phyloP scores from a whole-genome alignment of 116 monocot species.

The Posidonia oceanica region DNA sequence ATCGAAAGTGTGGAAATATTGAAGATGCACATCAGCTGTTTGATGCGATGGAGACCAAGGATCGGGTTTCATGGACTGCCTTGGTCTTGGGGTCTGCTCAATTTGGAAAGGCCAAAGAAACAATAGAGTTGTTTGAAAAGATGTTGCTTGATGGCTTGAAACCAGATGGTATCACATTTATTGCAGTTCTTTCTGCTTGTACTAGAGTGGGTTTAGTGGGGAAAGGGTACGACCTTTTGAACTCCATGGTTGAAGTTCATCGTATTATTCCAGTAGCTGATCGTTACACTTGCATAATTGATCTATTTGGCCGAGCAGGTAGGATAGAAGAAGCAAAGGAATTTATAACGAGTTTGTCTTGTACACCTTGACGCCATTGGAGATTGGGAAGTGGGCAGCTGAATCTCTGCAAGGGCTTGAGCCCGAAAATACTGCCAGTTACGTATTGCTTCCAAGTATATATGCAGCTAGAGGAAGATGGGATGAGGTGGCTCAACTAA shows the following conservation, averaged over 20 bases:
- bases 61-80: conserved; percentile 70
- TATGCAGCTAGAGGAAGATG: conserved; percentile 49
- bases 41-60: conserved; percentile 41
- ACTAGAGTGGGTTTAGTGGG: conserved; percentile 63
- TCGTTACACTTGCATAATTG: conserved; percentile 82
- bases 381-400: conserved; percentile 72
- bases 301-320: conserved; percentile 60
- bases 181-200: conserved; percentile 66
- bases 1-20: conserved; percentile 64
- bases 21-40: conserved; percentile 47
- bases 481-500: conserved; percentile 46
- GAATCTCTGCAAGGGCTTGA: conserved; percentile 43
- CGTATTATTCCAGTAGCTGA: conserved; percentile 34
- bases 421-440: conserved; percentile 54
- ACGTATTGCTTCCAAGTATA: conserved; percentile 50
- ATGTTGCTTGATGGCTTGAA: conserved; percentile 41
- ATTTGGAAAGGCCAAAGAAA: conserved; percentile 60
- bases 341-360: conserved; percentile 60
- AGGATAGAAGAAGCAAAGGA: conserved; percentile 43
- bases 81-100: conserved; percentile 54
- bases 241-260: conserved; percentile 43
- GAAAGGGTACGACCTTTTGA: conserved; percentile 42
- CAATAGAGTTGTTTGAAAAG: conserved; percentile 48
- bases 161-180: conserved; percentile 65
- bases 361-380: conserved; percentile 41